Evolutionary conservation across 2,329 filamentous ascomycete genomes (phyloP).

Genomic region (Colletotrichum melonis): DNA sequence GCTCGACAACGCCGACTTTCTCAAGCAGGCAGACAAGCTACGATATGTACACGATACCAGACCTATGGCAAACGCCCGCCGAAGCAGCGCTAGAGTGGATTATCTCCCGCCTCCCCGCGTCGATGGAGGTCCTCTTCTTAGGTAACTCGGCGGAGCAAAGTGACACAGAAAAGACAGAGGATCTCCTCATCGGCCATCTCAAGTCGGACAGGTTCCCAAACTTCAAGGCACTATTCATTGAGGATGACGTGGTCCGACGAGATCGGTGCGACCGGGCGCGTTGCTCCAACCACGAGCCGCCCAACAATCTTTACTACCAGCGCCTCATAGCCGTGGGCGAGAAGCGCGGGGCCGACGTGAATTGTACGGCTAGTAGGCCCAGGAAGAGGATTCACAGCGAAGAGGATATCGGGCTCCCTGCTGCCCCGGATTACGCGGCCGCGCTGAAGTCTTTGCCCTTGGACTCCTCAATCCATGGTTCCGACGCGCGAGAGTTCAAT

Average conservation of each 20-base stretch:
- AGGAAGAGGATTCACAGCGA: not conserved
- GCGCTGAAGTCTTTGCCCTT: not conserved
- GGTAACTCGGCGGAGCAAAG: not conserved
- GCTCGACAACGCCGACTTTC: not conserved
- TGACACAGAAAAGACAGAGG: not conserved
- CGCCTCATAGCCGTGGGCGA: constrained; percentile 3
- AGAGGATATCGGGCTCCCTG: not conserved
- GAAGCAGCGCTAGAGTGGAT: not conserved
- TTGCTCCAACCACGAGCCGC: not conserved
- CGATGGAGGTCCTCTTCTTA: not conserved
- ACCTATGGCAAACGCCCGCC: not conserved
- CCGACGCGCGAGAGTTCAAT: not conserved
- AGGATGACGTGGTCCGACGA: not conserved
- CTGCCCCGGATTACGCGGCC: not conserved
- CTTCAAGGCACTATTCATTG: not conserved
- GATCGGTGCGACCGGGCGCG: too few relatives aligned
- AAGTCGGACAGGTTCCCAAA: not conserved
- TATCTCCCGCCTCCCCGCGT: not conserved
- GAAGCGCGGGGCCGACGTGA: not conserved
- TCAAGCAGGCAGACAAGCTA: not conserved
- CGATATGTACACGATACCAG: not conserved
- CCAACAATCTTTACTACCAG: not conserved
- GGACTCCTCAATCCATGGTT: not conserved
- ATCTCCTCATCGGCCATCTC: not conserved
- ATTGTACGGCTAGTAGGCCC: not conserved